Base-by-base conservation (phyloP, 129 eudicot genomes). In the Chrysanthemum lavandulifolium region DNA sequence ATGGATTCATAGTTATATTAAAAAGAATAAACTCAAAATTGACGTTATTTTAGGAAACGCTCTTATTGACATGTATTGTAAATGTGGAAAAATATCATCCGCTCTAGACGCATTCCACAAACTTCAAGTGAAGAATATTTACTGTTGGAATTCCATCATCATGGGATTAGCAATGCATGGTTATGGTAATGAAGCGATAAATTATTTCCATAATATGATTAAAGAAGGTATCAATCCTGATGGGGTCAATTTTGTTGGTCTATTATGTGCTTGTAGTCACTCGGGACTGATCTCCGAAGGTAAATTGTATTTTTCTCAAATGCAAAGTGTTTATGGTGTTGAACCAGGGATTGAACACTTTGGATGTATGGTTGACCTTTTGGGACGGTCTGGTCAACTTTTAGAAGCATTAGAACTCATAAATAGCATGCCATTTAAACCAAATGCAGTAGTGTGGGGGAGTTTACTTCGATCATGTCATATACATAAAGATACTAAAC, bases 331-430 rank as follows among this genome's bases (percentile, higher is more conserved):
- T 57, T 84, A 78, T 68, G 87, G 80, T 15, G 60, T 87, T 49
- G 83, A 84, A 61, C 89, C 87, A 1, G 82, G 82, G 58, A 82
- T 84, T 16, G 87, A 83, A 58, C 85, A 82, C 54, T 86, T 65
- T 19, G 90, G 90, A 4, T 85, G 90, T 71, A 85, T 87, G 88
- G 86, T 84, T 71, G 92, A 87, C 81, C 88, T 87, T 65, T 73
- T 87, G 64, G 88, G 88, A 60, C 78, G 92, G 58, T 73, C 87
- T 0, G 89, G 92, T 67, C 78, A 53, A 65, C 89, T 87, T 70
- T 40, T 55, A 71, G 87, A 84, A 82, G 92, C 92, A 15, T 16
- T 82, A 52, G 76, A 82, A 63, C 78, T 87, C 27, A 71, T 82
- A 61, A 69, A 71, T 33, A 65, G 27, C 36, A 87, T 87, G 89